Conservation (phyloP, 2,329 filamentous ascomycete species). For the Anthostomella pinea region DNA sequence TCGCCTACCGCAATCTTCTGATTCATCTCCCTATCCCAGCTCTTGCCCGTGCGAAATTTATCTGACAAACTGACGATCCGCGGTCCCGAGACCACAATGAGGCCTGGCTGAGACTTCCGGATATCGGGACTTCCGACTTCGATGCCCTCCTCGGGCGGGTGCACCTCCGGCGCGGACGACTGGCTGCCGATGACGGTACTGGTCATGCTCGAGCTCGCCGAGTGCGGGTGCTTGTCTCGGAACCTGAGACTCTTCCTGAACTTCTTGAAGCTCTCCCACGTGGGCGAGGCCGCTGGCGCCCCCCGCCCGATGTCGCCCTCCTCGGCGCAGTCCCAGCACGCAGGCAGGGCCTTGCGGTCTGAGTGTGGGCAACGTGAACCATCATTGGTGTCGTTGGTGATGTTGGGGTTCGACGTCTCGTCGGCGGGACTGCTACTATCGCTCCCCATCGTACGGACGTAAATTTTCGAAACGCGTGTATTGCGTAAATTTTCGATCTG, state of each 20-base stretch:
- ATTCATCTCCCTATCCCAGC: slow-evolving; percentile 1
- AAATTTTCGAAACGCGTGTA: no score
- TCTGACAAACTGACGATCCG: slow-evolving; percentile 15
- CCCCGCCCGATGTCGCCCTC: slow-evolving; percentile 7
- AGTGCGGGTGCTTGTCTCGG: no score
- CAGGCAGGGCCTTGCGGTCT: slow-evolving; percentile 5
- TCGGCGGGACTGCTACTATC: no score
- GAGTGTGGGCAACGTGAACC: slow-evolving; percentile 12
- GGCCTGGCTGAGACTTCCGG: slow-evolving; percentile 15
- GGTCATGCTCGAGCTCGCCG: not conserved
- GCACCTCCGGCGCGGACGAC: slow-evolving; percentile 17
- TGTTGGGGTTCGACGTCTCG: slow-evolving; percentile 1
- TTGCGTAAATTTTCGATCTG: no score
- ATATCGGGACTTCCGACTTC: slow-evolving; percentile 15
- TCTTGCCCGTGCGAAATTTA: slow-evolving; percentile 6
- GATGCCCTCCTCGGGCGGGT: slow-evolving; percentile 20
- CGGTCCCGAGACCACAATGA: slow-evolving; percentile 20
- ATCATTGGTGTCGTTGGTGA: not conserved
- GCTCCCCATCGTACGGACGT: no score
- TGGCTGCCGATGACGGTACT: slow-evolving; percentile 3
- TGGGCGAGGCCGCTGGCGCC: slow-evolving; percentile 1
- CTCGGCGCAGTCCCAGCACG: slow-evolving; percentile 17
- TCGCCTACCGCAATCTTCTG: slow-evolving; percentile 1
- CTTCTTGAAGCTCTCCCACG: slow-evolving; percentile 9
- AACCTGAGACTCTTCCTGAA: slow-evolving; percentile 25